A percentile compares a stretch with the other conserved stretches of the same genome.
phyloP scores from a whole-genome alignment of 2,329 filamentous ascomycete genomes.

The Beauveria caledonica region DNA sequence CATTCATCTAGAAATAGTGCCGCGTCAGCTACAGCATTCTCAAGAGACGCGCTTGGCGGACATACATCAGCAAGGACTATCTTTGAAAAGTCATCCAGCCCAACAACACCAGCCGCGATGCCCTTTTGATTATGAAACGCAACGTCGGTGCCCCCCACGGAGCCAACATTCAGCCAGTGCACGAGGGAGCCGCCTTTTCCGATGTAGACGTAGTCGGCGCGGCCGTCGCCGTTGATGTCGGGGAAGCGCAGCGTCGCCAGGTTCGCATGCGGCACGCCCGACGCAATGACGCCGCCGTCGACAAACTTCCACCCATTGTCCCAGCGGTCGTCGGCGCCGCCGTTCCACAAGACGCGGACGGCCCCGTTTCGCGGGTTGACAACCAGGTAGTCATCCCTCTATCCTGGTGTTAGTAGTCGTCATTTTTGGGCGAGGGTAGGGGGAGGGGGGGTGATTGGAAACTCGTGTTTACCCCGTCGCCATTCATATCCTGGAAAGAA shows the following conservation, averaged over 20 bases:
- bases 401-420: not conserved
- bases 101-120: slow-evolving; percentile 13
- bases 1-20: slow-evolving; percentile 1
- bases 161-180: slow-evolving; percentile 17
- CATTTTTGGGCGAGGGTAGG: no score
- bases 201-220: slow-evolving; percentile 19
- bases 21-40: not conserved
- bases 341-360: slow-evolving; percentile 16
- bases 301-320: slow-evolving; percentile 18
- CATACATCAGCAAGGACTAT: slow-evolving; percentile 15
- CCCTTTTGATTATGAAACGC: slow-evolving; percentile 10
- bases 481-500: slow-evolving; percentile 15
- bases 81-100: slow-evolving; percentile 11
- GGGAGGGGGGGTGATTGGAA: no score
- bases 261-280: slow-evolving; percentile 18
- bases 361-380: slow-evolving; percentile 13
- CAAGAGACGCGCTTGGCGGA: not conserved
- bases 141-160: slow-evolving; percentile 13
- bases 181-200: slow-evolving; percentile 16
- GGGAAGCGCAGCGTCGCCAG: slow-evolving; percentile 17
- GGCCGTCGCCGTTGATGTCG: slow-evolving; percentile 20
- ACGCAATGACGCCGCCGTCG: slow-evolving; percentile 18
- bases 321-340: slow-evolving; percentile 14
- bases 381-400: slow-evolving; percentile 16
- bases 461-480: slow-evolving; percentile 13